These are phyloP conservation scores for Dimocarpus longan DNA, from an alignment of 345 rosid genomes.

Conservation along the genomic window DNA sequence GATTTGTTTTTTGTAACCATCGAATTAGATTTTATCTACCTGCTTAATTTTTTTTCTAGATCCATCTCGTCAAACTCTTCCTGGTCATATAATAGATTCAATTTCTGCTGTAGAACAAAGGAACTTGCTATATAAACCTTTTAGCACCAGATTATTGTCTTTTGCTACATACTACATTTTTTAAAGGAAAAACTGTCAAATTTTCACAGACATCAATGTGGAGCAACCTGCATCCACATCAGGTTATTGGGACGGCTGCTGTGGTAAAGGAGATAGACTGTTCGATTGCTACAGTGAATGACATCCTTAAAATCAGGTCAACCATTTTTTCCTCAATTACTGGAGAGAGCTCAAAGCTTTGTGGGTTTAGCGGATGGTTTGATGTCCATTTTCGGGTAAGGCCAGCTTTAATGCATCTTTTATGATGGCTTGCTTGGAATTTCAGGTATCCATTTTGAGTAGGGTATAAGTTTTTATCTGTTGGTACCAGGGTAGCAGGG, in stretches of 20 bases:
- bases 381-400: slow-evolving; percentile 96
- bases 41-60: neutral
- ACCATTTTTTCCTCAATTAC: slow-evolving; percentile 54
- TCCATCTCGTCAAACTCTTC: neutral
- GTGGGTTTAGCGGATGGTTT: slow-evolving; percentile 96
- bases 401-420: slow-evolving; percentile 21
- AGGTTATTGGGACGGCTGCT: slow-evolving; percentile 77
- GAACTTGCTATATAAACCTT: neutral
- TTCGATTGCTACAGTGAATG: slow-evolving; percentile 72
- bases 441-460: neutral
- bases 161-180: slow-evolving; percentile 2
- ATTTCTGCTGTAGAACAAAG: neutral
- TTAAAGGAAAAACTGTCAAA: neutral
- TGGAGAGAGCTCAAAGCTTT: slow-evolving; percentile 50
- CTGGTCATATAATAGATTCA: neutral
- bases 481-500: slow-evolving; percentile 66
- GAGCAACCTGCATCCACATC: slow-evolving; percentile 91
- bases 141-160: neutral
- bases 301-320: slow-evolving; percentile 68
- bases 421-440: neutral
- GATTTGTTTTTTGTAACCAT: neutral
- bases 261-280: slow-evolving; percentile 86
- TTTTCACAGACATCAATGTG: slow-evolving; percentile 77
- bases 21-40: neutral
- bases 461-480: slow-evolving; percentile 2